Evolutionary conservation across 208 protist species (phyloP), one percentile per base, ranked within the genome.

Genomic region (Trichomonas tenax): DNA sequence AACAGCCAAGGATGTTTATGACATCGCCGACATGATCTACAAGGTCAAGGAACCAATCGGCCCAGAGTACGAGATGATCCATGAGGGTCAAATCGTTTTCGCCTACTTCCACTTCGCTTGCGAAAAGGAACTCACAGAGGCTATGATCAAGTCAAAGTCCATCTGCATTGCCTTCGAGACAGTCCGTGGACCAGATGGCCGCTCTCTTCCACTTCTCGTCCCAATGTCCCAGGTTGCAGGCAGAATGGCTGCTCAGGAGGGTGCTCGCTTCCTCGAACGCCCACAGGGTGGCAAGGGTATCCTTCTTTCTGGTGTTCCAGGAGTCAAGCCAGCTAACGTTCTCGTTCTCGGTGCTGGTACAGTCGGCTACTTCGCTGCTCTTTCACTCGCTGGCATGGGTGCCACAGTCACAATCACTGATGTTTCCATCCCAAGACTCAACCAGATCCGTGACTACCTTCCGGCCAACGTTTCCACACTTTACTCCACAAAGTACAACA

Each of bases 161-260:
- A 63, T 96, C 40, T 96, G 93, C 38, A 82, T 96, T 44, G 93
- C 93, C 9, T 96, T 84, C 44, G 93, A 96, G 46, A 96, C 93
- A 40, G 93, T 96, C 23, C 36, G 93, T 46, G 93, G 93, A 81
- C 38, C 82, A 89, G 82, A 89, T 89, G 82, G 82, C 34, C 34
- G 82, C 17, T 84, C 93, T 81, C 38, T 96, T 31, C 93, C 93
- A 46, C 93, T 96, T 81, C 44, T 96, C 3, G 15, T 82, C 38
- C 93, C 93, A 46, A 96, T 96, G 93, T 84, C 63, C n/a, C 34
- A 96, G 38, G 93, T 96, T 44, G 93, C 93, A 8, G 93, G 93
- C 9, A 81, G 93, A 81, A 96, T 96, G 93, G 3, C 93, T 6
- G 63, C 63, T 23, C 93, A 96, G 23, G 93, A 81, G 63, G 63